Evolutionary conservation across 257 asterid genomes (phyloP).

Genomic region (Nyctanthes arbortristis): DNA sequence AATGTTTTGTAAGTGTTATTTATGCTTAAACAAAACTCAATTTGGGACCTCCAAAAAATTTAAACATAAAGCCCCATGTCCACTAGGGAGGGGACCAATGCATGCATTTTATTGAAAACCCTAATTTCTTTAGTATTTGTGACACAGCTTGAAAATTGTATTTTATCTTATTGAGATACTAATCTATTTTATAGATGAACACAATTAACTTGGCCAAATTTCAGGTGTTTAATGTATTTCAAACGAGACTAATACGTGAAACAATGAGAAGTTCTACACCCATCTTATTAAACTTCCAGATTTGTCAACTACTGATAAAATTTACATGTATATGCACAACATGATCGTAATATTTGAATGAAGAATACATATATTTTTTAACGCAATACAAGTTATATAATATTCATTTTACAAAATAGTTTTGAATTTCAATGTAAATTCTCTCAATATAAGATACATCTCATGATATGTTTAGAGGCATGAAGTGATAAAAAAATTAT

Average conservation of each 20-base stretch:
- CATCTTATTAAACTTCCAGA: not conserved
- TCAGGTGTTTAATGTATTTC: not conserved
- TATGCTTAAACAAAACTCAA: not conserved
- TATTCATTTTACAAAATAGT: no score
- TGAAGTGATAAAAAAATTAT: no score
- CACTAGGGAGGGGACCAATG: slow-evolving; percentile 27
- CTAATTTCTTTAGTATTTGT: not conserved
- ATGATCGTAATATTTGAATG: not conserved
- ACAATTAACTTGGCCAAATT: not conserved
- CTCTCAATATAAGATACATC: no score
- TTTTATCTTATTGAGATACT: not conserved
- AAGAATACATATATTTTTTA: no score
- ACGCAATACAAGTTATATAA: no score
- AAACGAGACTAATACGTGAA: not conserved
- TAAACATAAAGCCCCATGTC: slow-evolving; percentile 1
- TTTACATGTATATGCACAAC: no score
- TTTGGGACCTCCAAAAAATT: not conserved
- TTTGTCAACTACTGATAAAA: not conserved
- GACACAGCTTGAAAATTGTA: not conserved
- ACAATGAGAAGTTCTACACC: not conserved
- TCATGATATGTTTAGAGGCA: no score
- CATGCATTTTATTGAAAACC: not conserved
- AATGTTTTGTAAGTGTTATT: not conserved
- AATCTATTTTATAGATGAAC: not conserved
- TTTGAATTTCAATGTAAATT: no score